Base-by-base conservation (phyloP, 2,329 filamentous ascomycete genomes). In the Fusarium sp. region DNA sequence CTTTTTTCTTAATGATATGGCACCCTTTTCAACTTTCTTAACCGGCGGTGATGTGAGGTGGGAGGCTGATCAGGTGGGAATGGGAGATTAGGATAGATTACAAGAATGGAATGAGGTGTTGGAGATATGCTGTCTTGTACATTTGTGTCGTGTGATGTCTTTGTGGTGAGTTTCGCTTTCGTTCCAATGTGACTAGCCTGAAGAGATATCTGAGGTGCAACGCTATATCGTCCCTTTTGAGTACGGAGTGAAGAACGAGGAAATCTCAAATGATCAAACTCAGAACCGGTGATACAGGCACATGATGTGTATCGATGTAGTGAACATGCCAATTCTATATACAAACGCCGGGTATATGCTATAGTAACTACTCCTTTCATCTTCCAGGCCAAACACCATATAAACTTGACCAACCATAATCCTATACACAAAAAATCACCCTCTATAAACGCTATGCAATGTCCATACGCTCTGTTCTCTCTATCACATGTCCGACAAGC, bases 1-100 rank as follows among this genome's bases (percentile, higher is more conserved):
- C 42, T 37, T 28, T 61, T 28, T 61, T 73, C 49, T 59, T 73
- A 72, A 73, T 73, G 66, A 55, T 52, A 73, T 61, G 71, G 52
- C 61, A 53, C 33, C 57, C 51, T 65, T 69, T 65, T 57, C 52
- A 34, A 42, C 38, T 72, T 69, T 58, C 44, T 54, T 46, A 36
- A 40, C 11, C 31, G 47, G 50, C 12, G 40, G n/a, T 18, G 45
- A 47, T 46, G 31, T 38, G 46, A 33, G 9, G 8, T 44, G n/a
- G 41, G 20, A 9, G 30, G 9, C 9, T 30, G 30, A 30, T 30
- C 30, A 30, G 26, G 30, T 36, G 36, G 34, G n/a, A 9, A 40
- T 34, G 31, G 53, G 23, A 38, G 11, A 20, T 26, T 44, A 18
- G 16, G 28, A 51, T 36, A 50, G 47, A 30, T 30, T 40, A 7